phyloP scores from a whole-genome alignment of 352 stramenopile genomes.

The Thalassiosira pacifica region DNA sequence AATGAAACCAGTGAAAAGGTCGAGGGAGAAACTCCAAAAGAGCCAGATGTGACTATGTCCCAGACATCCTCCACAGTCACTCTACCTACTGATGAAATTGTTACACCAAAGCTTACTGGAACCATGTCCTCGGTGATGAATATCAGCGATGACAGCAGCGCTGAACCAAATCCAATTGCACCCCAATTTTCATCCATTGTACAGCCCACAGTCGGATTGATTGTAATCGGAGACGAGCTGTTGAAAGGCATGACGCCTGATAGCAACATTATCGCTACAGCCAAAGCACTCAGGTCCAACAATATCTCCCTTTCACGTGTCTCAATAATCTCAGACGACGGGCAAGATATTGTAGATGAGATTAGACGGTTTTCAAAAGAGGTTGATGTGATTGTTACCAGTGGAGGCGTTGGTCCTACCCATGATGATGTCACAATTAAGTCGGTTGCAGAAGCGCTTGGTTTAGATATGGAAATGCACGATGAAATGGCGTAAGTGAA shows the following conservation, averaged over 20 bases:
- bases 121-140: slow-evolving; percentile 31
- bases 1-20: slow-evolving; percentile 31
- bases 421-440: slow-evolving; percentile 91
- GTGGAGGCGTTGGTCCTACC: slow-evolving; percentile 88
- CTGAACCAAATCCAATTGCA: not conserved
- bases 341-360: slow-evolving; percentile 84
- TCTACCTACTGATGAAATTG: slow-evolving; percentile 10
- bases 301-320: slow-evolving; percentile 84
- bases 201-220: slow-evolving; percentile 70
- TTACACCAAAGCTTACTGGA: slow-evolving; percentile 9
- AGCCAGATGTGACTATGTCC: slow-evolving; percentile 40
- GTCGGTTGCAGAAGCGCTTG: slow-evolving; percentile 85
- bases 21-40: slow-evolving; percentile 2
- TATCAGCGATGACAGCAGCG: not conserved
- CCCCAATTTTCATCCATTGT: not conserved
- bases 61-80: slow-evolving; percentile 60
- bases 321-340: slow-evolving; percentile 86
- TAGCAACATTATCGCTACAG: slow-evolving; percentile 85
- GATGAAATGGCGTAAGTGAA: slow-evolving; percentile 73
- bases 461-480: slow-evolving; percentile 82
- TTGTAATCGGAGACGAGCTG: slow-evolving; percentile 90
- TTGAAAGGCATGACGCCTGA: slow-evolving; percentile 88
- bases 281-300: slow-evolving; percentile 71
- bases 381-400: slow-evolving; percentile 86
- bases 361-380: slow-evolving; percentile 71